Evolutionary conservation across 129 eudicot genomes (phyloP), one percentile per base, ranked within the genome.

Genomic region (Saussurea involucrata): DNA sequence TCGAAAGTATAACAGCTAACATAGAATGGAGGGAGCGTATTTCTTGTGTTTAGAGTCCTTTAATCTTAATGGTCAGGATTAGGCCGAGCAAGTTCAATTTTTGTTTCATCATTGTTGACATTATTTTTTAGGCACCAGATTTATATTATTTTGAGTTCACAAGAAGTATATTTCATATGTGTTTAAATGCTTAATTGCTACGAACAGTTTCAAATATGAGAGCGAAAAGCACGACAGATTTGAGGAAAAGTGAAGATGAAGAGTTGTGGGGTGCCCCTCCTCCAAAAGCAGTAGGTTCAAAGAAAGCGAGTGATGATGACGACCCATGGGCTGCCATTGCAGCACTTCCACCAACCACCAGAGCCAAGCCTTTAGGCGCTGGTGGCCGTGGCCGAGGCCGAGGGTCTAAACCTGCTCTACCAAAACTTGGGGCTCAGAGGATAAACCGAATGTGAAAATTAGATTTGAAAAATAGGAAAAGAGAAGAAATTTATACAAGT

Each of bases 321-420:
- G 97, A 92, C 65, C 92, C 92, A 4, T 92, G 98, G 98, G 96
- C 89, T 1, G 88, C 98, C 36, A 92, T 92, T 78, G 98, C 98
- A 69, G 96, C 98, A 53, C 98, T 96, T 68, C 87, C 89, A 63
- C 98, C 98, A 10, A 86, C 90, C 46, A 85, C 96, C 6, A 86
- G 89, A 77, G 90, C 81, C 64, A 92, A 84, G 82, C 98, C 96
- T 6, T 74, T 92, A 63, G 80, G 90, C 9, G 81, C 82, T 37
- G 76, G 92, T 15, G 57, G 57, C 18, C 18, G 57, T 53, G 89
- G 92, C 15, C 84, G 96, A 75, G 92, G 88, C 34, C 84, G 96
- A 46, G 91, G 87, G 24, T 65, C 86, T 20, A 92, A 85, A 83
- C 83, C 96, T 55, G 79, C 91, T 68, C 85, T 84, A 40, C 85